phyloP scores from a whole-genome alignment of 1,284 basidiomycete genomes.

The Gomphus bonarii region DNA sequence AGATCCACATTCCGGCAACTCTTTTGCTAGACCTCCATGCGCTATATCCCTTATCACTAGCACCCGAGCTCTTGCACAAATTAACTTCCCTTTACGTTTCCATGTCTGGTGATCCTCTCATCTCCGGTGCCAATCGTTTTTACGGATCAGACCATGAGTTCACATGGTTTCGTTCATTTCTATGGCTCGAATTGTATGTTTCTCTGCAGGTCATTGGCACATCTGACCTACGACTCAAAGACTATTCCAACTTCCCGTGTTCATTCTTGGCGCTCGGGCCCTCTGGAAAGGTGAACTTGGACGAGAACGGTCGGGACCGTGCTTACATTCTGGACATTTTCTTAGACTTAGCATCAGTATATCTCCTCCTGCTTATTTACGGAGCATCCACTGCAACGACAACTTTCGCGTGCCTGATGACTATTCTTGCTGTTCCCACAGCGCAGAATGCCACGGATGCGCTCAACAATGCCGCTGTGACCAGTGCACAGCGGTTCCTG shows the following conservation, averaged over 20 bases:
- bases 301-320: neutral
- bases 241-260: conserved; percentile 69
- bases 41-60: conserved; percentile 42
- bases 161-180: conserved; percentile 57
- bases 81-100: conserved; percentile 38
- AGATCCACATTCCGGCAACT: conserved; percentile 58
- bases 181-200: conserved; percentile 39
- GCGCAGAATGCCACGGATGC: conserved; percentile 17
- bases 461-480: conserved; percentile 22
- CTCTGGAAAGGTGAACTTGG: conserved; percentile 51
- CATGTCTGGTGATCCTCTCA: conserved; percentile 51
- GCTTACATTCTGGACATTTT: conserved; percentile 8
- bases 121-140: conserved; percentile 39
- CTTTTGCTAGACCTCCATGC: conserved; percentile 60
- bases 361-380: conserved; percentile 57
- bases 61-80: conserved; percentile 35
- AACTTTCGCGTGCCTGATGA: conserved; percentile 57
- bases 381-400: conserved; percentile 72
- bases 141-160: conserved; percentile 2
- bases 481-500: conserved; percentile 33
- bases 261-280: conserved; percentile 55
- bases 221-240: conserved; percentile 22
- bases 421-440: conserved; percentile 39
- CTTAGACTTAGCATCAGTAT: conserved; percentile 36
- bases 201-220: conserved; percentile 4